Percentiles rank a stretch among this genome's conserved stretches.
phyloP scores from a whole-genome alignment of 805 yeast species.

The Groenewaldozyma salmanticensis region DNA sequence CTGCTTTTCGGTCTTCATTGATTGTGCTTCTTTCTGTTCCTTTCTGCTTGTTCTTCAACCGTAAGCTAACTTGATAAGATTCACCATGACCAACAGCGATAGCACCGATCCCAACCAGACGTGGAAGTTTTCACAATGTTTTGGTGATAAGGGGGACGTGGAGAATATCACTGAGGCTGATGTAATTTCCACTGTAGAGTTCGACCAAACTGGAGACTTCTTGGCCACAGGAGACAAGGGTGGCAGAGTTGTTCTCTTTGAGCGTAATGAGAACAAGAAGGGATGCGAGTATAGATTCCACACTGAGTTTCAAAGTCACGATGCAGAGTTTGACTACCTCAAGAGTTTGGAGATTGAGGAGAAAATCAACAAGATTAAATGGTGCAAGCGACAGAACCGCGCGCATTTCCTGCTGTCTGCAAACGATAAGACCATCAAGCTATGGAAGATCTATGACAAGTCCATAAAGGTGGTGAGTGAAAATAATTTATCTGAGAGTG shows the following conservation, averaged over 20 bases:
- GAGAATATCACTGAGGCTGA: slow-evolving; percentile 95
- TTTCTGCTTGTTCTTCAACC: too few species aligned
- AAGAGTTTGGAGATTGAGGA: slow-evolving; percentile 96
- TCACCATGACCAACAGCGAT: slow-evolving; percentile 16
- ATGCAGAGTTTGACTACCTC: slow-evolving; percentile 95
- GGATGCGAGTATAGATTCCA: slow-evolving; percentile 88
- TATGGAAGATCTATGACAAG: slow-evolving; percentile 93
- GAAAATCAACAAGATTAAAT: slow-evolving; percentile 92
- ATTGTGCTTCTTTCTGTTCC: too few species aligned
- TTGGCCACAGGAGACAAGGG: slow-evolving; percentile 98
- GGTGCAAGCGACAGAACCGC: slow-evolving; percentile 83
- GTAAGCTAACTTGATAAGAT: too few species aligned
- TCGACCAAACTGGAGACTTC: slow-evolving; percentile 88
- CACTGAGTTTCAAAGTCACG: slow-evolving; percentile 97
- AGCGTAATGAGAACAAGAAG: slow-evolving; percentile 66
- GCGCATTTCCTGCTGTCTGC: slow-evolving; percentile 88
- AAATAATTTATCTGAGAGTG: slow-evolving; percentile 59
- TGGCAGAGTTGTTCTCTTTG: slow-evolving; percentile 93
- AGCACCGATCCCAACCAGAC: slow-evolving; percentile 26
- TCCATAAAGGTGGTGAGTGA: slow-evolving; percentile 87
- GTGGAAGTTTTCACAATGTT: slow-evolving; percentile 93
- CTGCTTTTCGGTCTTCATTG: too few species aligned
- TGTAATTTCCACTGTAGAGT: slow-evolving; percentile 93
- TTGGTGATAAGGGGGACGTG: slow-evolving; percentile 97
- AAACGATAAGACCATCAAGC: slow-evolving; percentile 95